phyloP scores from a whole-genome alignment of 1,284 basidiomycete genomes.

The Cryptococcus amylolentus region DNA sequence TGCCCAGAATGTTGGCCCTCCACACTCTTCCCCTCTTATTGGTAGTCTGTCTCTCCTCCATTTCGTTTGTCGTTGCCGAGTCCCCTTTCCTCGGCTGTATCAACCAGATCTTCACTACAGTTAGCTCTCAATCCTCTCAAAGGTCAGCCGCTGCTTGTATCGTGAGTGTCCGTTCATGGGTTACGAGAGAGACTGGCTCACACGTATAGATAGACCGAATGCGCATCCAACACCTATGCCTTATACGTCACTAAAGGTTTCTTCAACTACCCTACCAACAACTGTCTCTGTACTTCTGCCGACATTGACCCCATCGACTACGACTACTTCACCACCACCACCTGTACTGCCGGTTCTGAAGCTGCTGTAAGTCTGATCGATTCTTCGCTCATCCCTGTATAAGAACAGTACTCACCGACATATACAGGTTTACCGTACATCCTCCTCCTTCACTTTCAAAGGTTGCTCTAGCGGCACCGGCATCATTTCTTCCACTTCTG shows the following conservation, averaged over 20 bases:
- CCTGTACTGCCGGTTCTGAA: neutral
- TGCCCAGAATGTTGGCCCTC: too few species aligned
- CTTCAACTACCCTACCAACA: neutral
- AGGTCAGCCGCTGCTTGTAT: neutral
- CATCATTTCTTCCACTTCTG: constrained; percentile 1
- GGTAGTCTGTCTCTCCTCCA: neutral
- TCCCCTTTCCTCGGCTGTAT: neutral
- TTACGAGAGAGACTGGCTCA: neutral
- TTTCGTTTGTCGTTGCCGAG: neutral
- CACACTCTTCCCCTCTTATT: neutral
- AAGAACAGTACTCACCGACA: neutral
- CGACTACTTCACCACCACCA: neutral
- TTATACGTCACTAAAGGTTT: neutral
- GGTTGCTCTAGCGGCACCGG: constrained; percentile 1
- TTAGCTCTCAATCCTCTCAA: neutral
- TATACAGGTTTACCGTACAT: neutral
- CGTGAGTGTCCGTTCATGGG: neutral
- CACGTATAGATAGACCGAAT: neutral
- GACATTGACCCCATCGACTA: constrained; percentile 1
- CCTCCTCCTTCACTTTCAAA: constrained; percentile 7
- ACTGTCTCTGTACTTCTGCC: constrained; percentile 6
- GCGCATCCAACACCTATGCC: neutral
- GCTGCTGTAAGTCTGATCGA: constrained; percentile 8
- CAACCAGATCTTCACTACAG: neutral
- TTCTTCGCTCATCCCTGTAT: too few species aligned